These are phyloP conservation scores for Blastocystis sp. DNA, from an alignment of 352 stramenopile species.

Conservation along the genomic window DNA sequence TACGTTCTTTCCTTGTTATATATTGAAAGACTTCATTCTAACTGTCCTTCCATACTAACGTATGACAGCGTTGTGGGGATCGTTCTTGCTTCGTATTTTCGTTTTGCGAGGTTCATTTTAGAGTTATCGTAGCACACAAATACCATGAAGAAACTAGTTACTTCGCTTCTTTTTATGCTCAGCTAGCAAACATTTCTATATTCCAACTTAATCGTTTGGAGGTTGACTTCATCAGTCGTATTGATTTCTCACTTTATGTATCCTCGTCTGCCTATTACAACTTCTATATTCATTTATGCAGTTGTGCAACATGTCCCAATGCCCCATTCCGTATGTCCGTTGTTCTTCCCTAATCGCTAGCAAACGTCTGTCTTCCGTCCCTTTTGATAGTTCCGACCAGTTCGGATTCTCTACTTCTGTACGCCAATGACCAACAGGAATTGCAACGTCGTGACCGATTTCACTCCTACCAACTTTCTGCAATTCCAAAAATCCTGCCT, in stretches of 20 bases:
- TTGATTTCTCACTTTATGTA: conserved; percentile 28
- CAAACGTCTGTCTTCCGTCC: not conserved
- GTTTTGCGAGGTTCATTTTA: not conserved
- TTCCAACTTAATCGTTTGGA: not conserved
- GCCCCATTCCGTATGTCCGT: not conserved
- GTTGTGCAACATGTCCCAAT: not conserved
- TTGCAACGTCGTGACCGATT: not conserved
- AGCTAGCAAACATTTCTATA: not conserved
- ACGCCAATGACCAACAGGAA: not conserved
- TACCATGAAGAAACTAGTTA: conserved; percentile 33
- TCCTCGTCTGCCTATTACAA: not conserved
- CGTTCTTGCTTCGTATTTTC: not conserved
- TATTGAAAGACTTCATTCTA: not conserved
- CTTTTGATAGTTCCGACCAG: not conserved
- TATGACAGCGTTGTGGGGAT: not conserved
- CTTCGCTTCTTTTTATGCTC: not conserved
- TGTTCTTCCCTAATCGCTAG: not conserved
- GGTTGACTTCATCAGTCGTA: not conserved
- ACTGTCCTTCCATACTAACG: not conserved
- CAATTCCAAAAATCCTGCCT: not conserved
- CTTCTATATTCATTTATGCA: not conserved
- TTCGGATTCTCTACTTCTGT: not conserved
- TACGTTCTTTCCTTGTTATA: conserved; percentile 44
- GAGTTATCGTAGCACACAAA: conserved; percentile 21
- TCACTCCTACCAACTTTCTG: not conserved